Evolutionary conservation across 2,329 filamentous ascomycete genomes (phyloP), one percentile per base, ranked within the genome.

Genomic region (Stagonosporopsis chrysanthemi): DNA sequence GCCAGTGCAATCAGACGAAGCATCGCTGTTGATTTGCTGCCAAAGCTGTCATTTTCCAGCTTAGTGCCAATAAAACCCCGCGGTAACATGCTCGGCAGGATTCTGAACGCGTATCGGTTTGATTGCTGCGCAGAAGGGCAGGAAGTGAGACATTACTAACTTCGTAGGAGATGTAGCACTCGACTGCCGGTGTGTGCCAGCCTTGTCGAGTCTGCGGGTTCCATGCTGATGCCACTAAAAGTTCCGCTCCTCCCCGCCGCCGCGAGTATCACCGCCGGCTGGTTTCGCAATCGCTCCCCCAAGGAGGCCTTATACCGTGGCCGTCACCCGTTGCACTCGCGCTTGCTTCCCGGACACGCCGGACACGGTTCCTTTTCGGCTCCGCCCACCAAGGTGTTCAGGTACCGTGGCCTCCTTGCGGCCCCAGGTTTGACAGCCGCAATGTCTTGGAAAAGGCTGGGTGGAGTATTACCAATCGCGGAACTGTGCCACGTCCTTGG

Each of bases 171-270:
- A 31, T 39, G 29, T 44, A 47, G 22, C 31, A 15, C 15, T 44
- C 42, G 24, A 44, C 38, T 57, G 39, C 39, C 54, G 44, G 48
- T 29, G 14, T 52, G 39, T 57, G 48, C 54, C 54, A 57, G 44
- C 49, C 54, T 52, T 57, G 54, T 36, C 43, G 28, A 44, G 44
- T 40, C 19, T 22, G 28, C 26, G 19, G 39, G n/a, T 31, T 42
- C 47, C 46, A 17, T 42, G 33, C 38, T 44, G 44, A 48, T 39
- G 54, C 48, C 49, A 52, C 38, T 57, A 33, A 44, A 39, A 44
- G 29, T 57, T 40, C 54, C 54, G 54, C 54, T 40, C 48, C 54
- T 52, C 54, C 48, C 54, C 54, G 54, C 44, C 48, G 54, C 48
- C 54, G 54, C 22, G 22, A 57, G 26, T 52, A 47, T 57, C 43